A percentile compares a stretch with the other conserved stretches of the same genome.
Conservation (phyloP, 2,329 filamentous ascomycete species). For the Ophiostoma sp. region DNA sequence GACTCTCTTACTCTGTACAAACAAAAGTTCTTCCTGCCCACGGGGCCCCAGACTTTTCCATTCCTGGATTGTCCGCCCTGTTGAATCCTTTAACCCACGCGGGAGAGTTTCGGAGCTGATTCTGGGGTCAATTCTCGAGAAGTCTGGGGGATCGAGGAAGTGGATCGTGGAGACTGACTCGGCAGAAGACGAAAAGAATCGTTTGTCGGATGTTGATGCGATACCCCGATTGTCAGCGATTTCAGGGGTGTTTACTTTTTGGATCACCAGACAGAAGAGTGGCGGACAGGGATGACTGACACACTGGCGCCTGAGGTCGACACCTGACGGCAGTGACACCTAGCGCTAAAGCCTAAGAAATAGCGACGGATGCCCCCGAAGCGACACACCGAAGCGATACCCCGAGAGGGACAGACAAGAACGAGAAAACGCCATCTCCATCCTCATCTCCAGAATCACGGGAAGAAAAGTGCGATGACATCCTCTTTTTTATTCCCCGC, state of each 20-base stretch:
- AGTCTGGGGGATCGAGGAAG: neutral
- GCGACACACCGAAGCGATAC: constrained; percentile 9
- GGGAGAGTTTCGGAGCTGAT: neutral
- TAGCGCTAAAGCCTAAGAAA: neutral
- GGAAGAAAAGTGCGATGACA: too few relatives aligned
- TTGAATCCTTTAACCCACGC: neutral
- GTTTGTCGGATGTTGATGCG: constrained; percentile 8
- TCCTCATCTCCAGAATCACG: neutral
- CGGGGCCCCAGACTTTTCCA: neutral
- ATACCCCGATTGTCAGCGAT: neutral
- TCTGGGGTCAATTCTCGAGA: neutral
- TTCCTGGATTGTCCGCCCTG: neutral
- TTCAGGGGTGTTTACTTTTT: neutral
- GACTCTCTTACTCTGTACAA: neutral
- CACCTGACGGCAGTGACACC: neutral
- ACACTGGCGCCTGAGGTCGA: neutral
- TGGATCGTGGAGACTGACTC: neutral
- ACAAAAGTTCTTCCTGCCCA: neutral
- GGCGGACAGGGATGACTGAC: neutral
- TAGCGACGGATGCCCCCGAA: neutral
- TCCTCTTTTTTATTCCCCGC: neutral
- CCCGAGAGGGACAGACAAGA: neutral
- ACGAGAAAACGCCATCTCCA: neutral
- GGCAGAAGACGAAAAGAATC: neutral
- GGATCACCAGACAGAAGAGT: neutral